Evolutionary conservation across 169 alveolate genomes (phyloP).

Genomic region (Cryptosporidium sp.): DNA sequence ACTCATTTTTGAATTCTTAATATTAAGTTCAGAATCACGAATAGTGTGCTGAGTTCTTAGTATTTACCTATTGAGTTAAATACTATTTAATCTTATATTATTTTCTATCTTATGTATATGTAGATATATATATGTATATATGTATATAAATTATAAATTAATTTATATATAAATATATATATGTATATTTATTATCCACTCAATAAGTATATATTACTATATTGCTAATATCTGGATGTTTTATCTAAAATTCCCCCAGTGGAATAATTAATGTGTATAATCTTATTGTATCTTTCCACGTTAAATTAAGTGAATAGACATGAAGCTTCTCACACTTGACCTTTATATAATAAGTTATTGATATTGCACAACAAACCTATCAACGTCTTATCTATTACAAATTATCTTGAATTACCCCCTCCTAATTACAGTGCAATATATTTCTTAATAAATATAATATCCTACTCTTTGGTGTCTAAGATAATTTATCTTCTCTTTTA

Average conservation of each 20-base stretch:
- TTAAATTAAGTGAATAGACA: constrained; percentile 15
- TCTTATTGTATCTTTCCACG: constrained; percentile 36
- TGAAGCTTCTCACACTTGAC: constrained; percentile 40
- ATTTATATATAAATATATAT: not conserved
- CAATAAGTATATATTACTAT: constrained; percentile 6
- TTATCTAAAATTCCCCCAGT: constrained; percentile 19
- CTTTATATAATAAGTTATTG: not conserved
- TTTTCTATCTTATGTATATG: not conserved
- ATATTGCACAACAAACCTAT: constrained; percentile 20
- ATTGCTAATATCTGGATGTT: not conserved
- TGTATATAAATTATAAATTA: not conserved
- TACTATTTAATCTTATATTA: not conserved
- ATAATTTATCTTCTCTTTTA: not conserved
- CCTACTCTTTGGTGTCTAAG: constrained; percentile 6
- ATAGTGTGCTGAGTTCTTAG: constrained; percentile 13
- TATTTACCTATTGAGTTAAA: not conserved
- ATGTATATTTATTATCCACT: not conserved
- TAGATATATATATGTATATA: not conserved
- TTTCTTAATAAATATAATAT: constrained; percentile 9
- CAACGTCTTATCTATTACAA: constrained; percentile 1
- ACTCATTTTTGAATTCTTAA: constrained; percentile 31
- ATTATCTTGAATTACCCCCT: not conserved
- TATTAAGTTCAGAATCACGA: constrained; percentile 74
- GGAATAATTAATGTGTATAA: not conserved
- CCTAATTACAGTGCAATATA: not conserved